Evolutionary conservation across 2,329 filamentous ascomycete species (phyloP).

Genomic region (Graphilbum fragrans): DNA sequence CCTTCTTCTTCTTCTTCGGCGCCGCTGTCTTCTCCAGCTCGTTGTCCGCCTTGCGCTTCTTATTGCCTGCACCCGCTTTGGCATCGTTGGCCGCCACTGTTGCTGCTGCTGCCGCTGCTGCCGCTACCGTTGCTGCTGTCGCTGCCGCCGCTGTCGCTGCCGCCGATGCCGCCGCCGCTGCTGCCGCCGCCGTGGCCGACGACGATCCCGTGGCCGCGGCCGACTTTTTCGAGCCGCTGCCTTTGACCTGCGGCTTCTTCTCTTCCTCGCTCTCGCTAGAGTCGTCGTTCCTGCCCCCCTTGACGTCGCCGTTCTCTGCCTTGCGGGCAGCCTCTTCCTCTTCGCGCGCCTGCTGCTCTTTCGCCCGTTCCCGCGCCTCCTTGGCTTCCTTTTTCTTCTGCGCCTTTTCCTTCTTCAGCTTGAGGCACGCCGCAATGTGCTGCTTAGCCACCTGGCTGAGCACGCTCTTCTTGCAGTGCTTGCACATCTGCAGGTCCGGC

Average conservation of each 20-base stretch:
- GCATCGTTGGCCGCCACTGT: slow-evolving; percentile 51
- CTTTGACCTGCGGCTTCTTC: slow-evolving; percentile 19
- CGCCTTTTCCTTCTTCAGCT: slow-evolving; percentile 72
- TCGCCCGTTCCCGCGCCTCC: slow-evolving; percentile 55
- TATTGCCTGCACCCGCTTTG: slow-evolving; percentile 33
- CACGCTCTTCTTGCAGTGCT: slow-evolving; percentile 86
- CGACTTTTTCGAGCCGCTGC: slow-evolving; percentile 21
- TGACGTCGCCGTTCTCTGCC: slow-evolving; percentile 33
- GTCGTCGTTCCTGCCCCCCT: slow-evolving; percentile 24
- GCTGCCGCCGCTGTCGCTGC: neutral
- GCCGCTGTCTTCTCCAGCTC: slow-evolving; percentile 73
- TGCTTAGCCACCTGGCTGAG: slow-evolving; percentile 61
- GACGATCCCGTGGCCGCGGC: neutral
- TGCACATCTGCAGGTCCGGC: slow-evolving; percentile 73
- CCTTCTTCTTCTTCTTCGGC: slow-evolving; percentile 92
- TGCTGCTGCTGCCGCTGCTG: slow-evolving; percentile 22
- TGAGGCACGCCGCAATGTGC: slow-evolving; percentile 75
- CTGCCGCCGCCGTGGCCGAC: neutral
- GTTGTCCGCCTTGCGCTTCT: slow-evolving; percentile 66
- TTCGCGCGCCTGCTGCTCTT: slow-evolving; percentile 45
- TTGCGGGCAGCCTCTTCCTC: slow-evolving; percentile 44
- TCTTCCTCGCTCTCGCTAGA: slow-evolving; percentile 31
- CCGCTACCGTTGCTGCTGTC: slow-evolving; percentile 10
- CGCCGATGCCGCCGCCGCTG: slow-evolving; percentile 5
- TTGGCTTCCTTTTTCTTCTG: slow-evolving; percentile 65